phyloP scores from a whole-genome alignment of 1,139 yeast genomes.

The Saccharomyces hybrid region DNA sequence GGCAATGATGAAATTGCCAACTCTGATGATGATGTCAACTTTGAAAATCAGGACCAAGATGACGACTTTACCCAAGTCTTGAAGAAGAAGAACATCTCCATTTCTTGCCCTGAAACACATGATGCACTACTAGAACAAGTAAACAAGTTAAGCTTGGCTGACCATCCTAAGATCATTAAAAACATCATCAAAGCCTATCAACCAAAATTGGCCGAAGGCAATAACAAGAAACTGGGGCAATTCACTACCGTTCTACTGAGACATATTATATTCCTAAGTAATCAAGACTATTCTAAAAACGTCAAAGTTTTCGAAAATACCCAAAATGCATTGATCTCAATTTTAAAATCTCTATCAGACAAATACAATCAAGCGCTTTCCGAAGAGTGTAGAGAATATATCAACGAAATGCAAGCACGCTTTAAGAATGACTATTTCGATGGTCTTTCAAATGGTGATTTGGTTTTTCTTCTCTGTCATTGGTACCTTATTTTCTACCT shows the following conservation, averaged over 20 bases:
- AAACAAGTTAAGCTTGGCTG: conserved; percentile 35
- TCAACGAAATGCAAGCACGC: conserved; percentile 44
- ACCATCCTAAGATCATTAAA: conserved; percentile 45
- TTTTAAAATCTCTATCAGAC: conserved; percentile 55
- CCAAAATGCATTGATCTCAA: conserved; percentile 43
- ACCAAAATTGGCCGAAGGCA: conserved; percentile 74
- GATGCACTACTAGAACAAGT: conserved; percentile 42
- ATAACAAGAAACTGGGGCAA: conserved; percentile 62
- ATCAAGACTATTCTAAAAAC: conserved; percentile 30
- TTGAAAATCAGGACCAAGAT: conserved; percentile 13
- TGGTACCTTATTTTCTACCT: conserved; percentile 79
- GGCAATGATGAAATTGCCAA: conserved; percentile 25
- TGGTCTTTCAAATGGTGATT: conserved; percentile 37
- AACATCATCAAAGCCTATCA: conserved; percentile 56
- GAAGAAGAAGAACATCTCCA: conserved; percentile 7
- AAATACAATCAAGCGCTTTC: conserved; percentile 60
- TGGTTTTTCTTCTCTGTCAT: conserved; percentile 61
- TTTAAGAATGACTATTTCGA: conserved; percentile 29
- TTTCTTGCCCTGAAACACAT: conserved; percentile 52
- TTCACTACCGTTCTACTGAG: conserved; percentile 62
- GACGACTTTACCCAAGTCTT: background rate
- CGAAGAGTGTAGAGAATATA: conserved; percentile 43
- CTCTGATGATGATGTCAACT: conserved; percentile 30
- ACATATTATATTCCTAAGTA: conserved; percentile 49
- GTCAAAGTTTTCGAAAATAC: conserved; percentile 26